Evolutionary conservation across 225 moss, liverwort and hornwort genomes (phyloP).

Genomic region (Climacium dendroides): DNA sequence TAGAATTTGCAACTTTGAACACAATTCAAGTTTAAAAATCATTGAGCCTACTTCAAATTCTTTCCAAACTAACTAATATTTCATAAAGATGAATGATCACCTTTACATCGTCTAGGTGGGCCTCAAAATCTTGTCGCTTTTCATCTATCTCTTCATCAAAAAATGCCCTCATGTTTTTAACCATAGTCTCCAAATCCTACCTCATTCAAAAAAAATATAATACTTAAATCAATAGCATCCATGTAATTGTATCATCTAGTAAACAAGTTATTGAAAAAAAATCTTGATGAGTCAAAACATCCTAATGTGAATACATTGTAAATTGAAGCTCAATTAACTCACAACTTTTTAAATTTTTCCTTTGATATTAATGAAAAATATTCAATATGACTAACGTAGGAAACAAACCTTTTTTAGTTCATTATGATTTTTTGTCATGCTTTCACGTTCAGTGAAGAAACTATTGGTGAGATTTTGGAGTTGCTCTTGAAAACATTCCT

Average conservation of each 20-base stretch:
- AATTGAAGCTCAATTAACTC: not conserved
- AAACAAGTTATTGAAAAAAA: not conserved
- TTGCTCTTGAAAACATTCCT: slow-evolving; percentile 35
- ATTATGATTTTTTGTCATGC: slow-evolving; percentile 9
- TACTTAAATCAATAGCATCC: not conserved
- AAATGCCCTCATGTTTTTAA: slow-evolving; percentile 41
- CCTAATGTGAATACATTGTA: not conserved
- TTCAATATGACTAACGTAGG: not conserved
- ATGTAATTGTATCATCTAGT: not conserved
- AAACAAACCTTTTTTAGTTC: not conserved
- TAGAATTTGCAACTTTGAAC: not conserved
- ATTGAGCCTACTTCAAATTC: not conserved
- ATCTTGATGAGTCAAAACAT: not conserved
- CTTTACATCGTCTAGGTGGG: slow-evolving; percentile 46
- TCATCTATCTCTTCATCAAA: slow-evolving; percentile 44
- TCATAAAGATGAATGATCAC: not conserved
- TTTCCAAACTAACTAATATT: not conserved
- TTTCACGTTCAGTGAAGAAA: slow-evolving; percentile 24
- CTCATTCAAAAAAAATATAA: not conserved
- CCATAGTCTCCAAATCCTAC: slow-evolving; percentile 40
- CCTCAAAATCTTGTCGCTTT: slow-evolving; percentile 42
- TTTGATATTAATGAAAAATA: not conserved
- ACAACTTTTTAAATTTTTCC: not conserved
- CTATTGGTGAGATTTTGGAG: slow-evolving; percentile 32
- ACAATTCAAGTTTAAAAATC: not conserved